Evolutionary conservation across 495 filamentous ascomycete species (phyloP).

Genomic region (Aspergillus incahuasiensis): DNA sequence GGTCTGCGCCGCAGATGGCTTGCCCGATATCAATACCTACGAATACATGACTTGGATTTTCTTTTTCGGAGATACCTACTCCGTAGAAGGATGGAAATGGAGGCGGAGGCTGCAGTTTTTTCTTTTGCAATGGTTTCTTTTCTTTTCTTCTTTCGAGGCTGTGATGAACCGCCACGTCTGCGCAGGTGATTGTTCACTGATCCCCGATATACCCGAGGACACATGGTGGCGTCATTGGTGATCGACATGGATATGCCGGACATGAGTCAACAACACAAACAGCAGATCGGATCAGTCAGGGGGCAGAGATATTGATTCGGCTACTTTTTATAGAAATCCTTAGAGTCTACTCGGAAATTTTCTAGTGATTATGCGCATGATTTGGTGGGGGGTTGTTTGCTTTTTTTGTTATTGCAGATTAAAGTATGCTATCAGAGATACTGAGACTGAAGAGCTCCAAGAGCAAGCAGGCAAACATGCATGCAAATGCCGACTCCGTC

Average conservation of each 20-base stretch:
- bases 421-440: neutral
- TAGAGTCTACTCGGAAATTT: too few relatives aligned
- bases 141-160: neutral
- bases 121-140: neutral
- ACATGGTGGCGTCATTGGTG: neutral
- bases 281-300: neutral
- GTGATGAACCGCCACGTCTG: neutral
- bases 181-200: neutral
- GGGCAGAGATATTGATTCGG: too few relatives aligned
- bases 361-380: too few relatives aligned
- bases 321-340: too few relatives aligned
- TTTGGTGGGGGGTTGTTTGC: neutral
- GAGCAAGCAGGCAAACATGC: neutral
- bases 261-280: neutral
- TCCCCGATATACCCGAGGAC: neutral
- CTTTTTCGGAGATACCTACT: too few relatives aligned
- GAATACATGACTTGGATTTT: too few relatives aligned
- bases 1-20: too few relatives aligned
- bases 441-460: neutral
- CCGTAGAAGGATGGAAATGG: too few relatives aligned
- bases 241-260: neutral
- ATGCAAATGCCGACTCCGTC: neutral
- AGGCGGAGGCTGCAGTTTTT: too few relatives aligned
- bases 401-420: neutral
- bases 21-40: too few relatives aligned